Evolutionary conservation across 192 early-diverging fungal species (phyloP).

Genomic region (Podila epigama): DNA sequence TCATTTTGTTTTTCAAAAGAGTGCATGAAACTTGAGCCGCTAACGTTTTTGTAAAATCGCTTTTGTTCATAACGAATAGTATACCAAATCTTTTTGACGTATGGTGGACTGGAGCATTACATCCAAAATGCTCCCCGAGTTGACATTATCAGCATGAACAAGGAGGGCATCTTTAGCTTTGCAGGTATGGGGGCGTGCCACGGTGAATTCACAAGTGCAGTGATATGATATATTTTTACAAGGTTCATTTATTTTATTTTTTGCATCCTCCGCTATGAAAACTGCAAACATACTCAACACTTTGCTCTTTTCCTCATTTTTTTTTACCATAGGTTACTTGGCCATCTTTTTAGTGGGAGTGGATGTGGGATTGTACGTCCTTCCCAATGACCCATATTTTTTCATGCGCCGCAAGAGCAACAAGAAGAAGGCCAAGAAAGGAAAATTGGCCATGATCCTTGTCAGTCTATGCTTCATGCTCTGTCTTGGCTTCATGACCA

Average conservation of each 20-base stretch:
- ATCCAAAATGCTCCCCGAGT: slow-evolving; percentile 78
- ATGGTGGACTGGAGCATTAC: slow-evolving; percentile 71
- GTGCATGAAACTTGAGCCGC: neutral
- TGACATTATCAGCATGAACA: slow-evolving; percentile 82
- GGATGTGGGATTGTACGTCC: slow-evolving; percentile 73
- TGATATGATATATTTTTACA: neutral
- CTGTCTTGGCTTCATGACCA: slow-evolving; percentile 53
- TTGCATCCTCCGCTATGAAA: neutral
- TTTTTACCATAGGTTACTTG: slow-evolving; percentile 69
- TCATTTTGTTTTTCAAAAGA: neutral
- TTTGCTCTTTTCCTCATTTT: slow-evolving; percentile 1
- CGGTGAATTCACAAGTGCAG: too few relatives aligned
- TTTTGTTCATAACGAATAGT: slow-evolving; percentile 34
- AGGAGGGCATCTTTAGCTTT: slow-evolving; percentile 90
- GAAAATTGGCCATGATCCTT: slow-evolving; percentile 54
- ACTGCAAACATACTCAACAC: neutral
- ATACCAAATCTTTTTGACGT: slow-evolving; percentile 67
- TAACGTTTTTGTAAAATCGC: neutral
- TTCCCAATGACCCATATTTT: slow-evolving; percentile 51
- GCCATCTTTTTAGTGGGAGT: slow-evolving; percentile 82
- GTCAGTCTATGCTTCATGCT: slow-evolving; percentile 53
- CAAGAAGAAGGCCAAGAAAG: slow-evolving; percentile 52
- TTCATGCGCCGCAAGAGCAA: slow-evolving; percentile 45
- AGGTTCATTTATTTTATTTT: neutral
- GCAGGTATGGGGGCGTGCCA: slow-evolving; percentile 53